These are phyloP conservation scores for Termitomyces sp. DNA, from an alignment of 768 basidiomycete genomes.

Conservation along the genomic window DNA sequence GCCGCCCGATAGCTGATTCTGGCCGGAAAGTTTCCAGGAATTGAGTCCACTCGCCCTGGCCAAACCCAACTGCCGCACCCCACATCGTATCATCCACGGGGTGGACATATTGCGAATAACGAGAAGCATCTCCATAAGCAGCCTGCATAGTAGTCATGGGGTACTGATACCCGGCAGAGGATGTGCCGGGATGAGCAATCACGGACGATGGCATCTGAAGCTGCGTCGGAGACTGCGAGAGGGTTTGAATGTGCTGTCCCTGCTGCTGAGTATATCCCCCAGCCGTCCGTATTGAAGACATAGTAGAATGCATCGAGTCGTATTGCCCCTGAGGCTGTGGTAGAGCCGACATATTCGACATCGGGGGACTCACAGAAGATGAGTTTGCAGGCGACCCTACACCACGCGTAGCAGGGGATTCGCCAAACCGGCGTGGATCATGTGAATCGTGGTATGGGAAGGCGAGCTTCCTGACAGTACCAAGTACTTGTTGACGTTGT, in stretches of 20 bases:
- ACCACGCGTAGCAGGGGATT: conserved; percentile 43
- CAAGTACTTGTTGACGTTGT: conserved; percentile 53
- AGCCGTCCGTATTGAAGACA: conserved; percentile 11
- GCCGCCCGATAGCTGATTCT: conserved; percentile 22
- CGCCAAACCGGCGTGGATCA: conserved; percentile 41
- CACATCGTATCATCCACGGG: conserved; percentile 66
- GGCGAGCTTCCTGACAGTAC: conserved; percentile 67
- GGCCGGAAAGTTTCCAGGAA: conserved; percentile 61
- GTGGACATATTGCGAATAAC: conserved; percentile 42
- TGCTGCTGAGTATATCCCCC: conserved; percentile 13
- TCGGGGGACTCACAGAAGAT: conserved; percentile 52
- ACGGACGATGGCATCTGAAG: conserved; percentile 19
- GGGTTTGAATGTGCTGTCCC: conserved; percentile 8
- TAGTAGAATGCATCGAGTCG: conserved; percentile 20
- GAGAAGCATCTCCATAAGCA: conserved; percentile 30
- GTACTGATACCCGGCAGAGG: conserved; percentile 12
- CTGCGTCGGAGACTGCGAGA: conserved; percentile 15
- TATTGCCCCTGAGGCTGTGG: conserved; percentile 28
- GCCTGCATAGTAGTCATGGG: conserved; percentile 19
- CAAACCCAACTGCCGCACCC: conserved; percentile 71
- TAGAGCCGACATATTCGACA: conserved; percentile 28
- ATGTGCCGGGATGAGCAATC: conserved; percentile 6
- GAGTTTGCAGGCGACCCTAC: conserved; percentile 53
- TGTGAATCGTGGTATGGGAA: conserved; percentile 77
- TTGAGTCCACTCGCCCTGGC: conserved; percentile 67